Percentiles rank a stretch among this genome's conserved stretches.
phyloP scores from a whole-genome alignment of 345 rosid species.

The Mallotus nudiflorus region DNA sequence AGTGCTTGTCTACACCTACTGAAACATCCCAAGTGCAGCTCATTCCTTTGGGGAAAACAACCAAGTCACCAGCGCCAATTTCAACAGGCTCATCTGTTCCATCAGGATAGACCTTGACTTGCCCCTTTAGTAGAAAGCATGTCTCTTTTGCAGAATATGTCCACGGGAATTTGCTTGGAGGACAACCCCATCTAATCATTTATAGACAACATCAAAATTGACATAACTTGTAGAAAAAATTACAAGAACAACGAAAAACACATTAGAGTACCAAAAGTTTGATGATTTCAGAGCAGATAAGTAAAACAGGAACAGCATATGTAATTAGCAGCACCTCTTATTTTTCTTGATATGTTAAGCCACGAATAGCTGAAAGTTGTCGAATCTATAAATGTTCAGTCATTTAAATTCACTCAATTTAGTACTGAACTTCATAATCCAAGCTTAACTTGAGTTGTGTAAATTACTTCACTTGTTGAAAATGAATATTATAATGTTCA shows the following conservation, averaged over 20 bases:
- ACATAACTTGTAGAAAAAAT: too few relatives aligned
- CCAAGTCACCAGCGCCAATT: conserved; percentile 79
- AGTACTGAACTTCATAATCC: neutral
- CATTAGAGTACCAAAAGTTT: too few relatives aligned
- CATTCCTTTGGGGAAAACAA: conserved; percentile 86
- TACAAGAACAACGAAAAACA: too few relatives aligned
- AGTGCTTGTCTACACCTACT: conserved; percentile 82
- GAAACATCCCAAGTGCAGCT: conserved; percentile 96
- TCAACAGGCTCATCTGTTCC: conserved; percentile 68
- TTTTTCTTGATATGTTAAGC: too few relatives aligned
- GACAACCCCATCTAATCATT: conserved; percentile 80
- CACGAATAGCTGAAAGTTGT: neutral
- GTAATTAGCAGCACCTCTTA: too few relatives aligned
- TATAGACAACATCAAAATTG: neutral
- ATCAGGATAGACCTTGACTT: conserved; percentile 76
- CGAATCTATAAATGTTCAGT: neutral
- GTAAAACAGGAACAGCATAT: too few relatives aligned
- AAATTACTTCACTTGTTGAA: too few relatives aligned
- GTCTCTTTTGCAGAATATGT: conserved; percentile 74
- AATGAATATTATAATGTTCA: too few relatives aligned
- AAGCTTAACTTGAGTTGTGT: neutral
- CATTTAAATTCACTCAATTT: neutral
- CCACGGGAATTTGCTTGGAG: conserved; percentile 95
- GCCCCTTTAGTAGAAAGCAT: conserved; percentile 68
- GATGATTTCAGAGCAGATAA: too few relatives aligned